Percentiles rank a stretch among this genome's conserved stretches.
Conservation (phyloP, 805 yeast genomes). For the Nadsonia fulvescens region DNA sequence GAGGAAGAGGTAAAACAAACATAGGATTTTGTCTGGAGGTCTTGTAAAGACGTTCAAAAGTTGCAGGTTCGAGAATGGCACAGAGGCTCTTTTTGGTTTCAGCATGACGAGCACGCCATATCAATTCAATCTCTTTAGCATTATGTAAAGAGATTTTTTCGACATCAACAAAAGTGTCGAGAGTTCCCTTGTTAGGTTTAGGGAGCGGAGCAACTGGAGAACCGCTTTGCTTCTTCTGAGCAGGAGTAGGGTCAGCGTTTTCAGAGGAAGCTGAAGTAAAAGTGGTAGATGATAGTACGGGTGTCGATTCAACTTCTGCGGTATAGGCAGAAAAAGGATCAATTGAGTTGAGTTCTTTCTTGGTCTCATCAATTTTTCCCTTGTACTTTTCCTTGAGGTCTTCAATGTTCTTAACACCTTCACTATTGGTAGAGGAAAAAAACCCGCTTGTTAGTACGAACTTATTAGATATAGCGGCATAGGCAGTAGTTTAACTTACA, state of each 20-base stretch:
- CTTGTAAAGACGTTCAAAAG: slow-evolving; percentile 43
- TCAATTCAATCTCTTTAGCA: slow-evolving; percentile 45
- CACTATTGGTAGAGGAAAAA: slow-evolving; percentile 5
- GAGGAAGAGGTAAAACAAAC: slow-evolving; percentile 81
- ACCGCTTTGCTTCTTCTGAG: slow-evolving; percentile 13
- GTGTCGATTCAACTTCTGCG: slow-evolving; percentile 2
- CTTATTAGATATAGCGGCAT: too few relatives aligned
- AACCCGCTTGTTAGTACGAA: too few relatives aligned
- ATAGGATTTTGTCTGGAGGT: slow-evolving; percentile 61
- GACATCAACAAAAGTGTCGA: slow-evolving; percentile 52
- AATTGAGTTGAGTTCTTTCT: slow-evolving; percentile 36
- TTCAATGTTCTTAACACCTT: slow-evolving; percentile 30
- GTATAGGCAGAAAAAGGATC: slow-evolving; percentile 31
- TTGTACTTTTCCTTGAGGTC: slow-evolving; percentile 46
- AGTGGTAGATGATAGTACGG: slow-evolving; percentile 1
- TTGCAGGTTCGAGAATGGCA: slow-evolving; percentile 40
- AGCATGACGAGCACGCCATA: slow-evolving; percentile 82
- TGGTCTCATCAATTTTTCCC: slow-evolving; percentile 38
- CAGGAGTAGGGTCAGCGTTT: slow-evolving; percentile 6
- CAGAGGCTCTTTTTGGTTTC: slow-evolving; percentile 38
- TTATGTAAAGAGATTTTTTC: slow-evolving; percentile 43
- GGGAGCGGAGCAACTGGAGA: slow-evolving; percentile 22
- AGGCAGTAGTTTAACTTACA: too few relatives aligned
- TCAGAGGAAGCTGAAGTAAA: too few relatives aligned
- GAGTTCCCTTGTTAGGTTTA: slow-evolving; percentile 35